Conservation (phyloP, 176 grass and related monocot species). For the Luzula sylvatica region DNA sequence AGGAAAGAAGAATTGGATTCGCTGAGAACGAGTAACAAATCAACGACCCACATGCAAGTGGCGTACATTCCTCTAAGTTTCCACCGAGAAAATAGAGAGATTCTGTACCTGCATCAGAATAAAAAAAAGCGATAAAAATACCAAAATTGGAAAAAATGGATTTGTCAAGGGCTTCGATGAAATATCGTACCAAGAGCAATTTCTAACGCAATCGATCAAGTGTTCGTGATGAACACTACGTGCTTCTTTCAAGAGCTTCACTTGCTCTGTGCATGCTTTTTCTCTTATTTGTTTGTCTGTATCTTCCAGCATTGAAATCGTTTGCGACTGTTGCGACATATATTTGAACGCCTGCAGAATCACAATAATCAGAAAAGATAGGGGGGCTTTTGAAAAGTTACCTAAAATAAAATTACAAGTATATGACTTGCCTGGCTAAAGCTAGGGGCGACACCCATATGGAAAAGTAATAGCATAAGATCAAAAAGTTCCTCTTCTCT, state of each 20-base stretch:
- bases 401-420: slow-evolving; percentile 9
- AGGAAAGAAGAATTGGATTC: slow-evolving; percentile 40
- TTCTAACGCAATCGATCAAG: slow-evolving; percentile 69
- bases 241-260: slow-evolving; percentile 76
- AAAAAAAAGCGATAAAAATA: background rate
- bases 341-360: slow-evolving; percentile 62
- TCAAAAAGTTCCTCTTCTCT: slow-evolving; percentile 77
- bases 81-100: slow-evolving; percentile 75
- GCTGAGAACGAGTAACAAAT: slow-evolving; percentile 67
- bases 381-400: slow-evolving; percentile 5
- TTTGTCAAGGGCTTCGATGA: background rate
- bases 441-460: slow-evolving; percentile 69
- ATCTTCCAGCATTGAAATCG: slow-evolving; percentile 72
- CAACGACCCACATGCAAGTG: slow-evolving; percentile 86
- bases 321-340: slow-evolving; percentile 71
- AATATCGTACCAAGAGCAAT: slow-evolving; percentile 61
- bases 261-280: slow-evolving; percentile 60
- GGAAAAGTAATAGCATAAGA: slow-evolving; percentile 64
- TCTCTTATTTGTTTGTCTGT: slow-evolving; percentile 81
- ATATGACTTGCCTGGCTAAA: slow-evolving; percentile 69
- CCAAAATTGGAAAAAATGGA: background rate
- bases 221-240: slow-evolving; percentile 71
- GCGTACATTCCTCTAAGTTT: slow-evolving; percentile 94
- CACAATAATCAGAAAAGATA: background rate
- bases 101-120: slow-evolving; percentile 47